Evolutionary conservation across 305 asterid species (phyloP).

Genomic region (Stenogyne calaminthoides): DNA sequence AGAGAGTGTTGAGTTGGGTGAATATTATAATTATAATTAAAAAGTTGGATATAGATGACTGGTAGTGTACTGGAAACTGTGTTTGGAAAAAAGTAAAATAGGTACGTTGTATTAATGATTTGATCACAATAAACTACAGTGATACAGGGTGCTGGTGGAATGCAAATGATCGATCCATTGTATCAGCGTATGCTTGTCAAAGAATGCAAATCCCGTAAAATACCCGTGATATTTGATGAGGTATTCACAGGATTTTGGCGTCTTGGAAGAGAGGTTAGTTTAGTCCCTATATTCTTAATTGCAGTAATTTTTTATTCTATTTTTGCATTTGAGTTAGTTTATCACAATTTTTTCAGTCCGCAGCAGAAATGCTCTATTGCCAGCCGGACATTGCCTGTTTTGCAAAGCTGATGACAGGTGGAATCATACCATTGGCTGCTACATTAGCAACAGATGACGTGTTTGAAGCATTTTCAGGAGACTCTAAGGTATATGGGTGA

Average conservation of each 20-base stretch:
- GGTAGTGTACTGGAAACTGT: too few relatives aligned
- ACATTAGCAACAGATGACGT: constrained; percentile 82
- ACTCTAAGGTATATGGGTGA: constrained; percentile 64
- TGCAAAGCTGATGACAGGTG: constrained; percentile 98
- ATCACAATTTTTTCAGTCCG: constrained; percentile 56
- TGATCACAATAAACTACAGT: constrained; percentile 54
- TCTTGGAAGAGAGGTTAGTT: constrained; percentile 87
- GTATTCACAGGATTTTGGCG: constrained; percentile 99
- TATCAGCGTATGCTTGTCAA: constrained; percentile 85
- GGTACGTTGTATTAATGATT: constrained; percentile 8
- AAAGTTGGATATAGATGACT: too few relatives aligned
- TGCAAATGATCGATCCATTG: constrained; percentile 94
- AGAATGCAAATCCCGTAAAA: constrained; percentile 72
- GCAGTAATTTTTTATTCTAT: constrained; percentile 9
- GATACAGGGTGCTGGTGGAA: constrained; percentile 94
- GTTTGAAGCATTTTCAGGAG: constrained; percentile 84
- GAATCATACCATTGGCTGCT: constrained; percentile 89
- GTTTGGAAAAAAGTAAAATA: too few relatives aligned
- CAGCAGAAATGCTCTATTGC: constrained; percentile 80
- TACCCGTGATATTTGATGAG: constrained; percentile 94
- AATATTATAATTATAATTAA: too few relatives aligned
- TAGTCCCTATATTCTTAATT: neutral
- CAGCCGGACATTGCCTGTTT: constrained; percentile 94
- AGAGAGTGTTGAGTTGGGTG: too few relatives aligned
- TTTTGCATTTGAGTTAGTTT: constrained; percentile 23